A percentile compares a stretch with the other conserved stretches of the same genome.
These are phyloP conservation scores for Globisporangium iwayamae DNA, from an alignment of 352 stramenopile genomes.

Conservation along the genomic window DNA sequence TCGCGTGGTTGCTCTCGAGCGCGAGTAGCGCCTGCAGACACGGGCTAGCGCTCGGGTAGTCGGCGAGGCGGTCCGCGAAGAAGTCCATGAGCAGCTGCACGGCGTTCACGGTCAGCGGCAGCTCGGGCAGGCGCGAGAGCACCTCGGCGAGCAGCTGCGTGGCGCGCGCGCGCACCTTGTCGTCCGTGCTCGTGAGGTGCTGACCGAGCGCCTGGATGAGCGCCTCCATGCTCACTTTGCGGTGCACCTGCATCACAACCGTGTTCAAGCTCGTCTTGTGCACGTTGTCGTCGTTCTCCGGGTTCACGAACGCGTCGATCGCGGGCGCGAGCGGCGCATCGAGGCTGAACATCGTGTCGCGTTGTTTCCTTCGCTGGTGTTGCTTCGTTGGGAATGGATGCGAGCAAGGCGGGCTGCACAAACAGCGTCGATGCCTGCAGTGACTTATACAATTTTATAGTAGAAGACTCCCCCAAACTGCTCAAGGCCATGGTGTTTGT, in stretches of 20 bases:
- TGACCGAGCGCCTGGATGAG: slow-evolving; percentile 76
- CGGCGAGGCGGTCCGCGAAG: slow-evolving; percentile 78
- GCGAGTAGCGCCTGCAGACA: slow-evolving; percentile 76
- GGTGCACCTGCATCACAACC: slow-evolving; percentile 86
- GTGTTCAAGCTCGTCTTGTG: slow-evolving; percentile 88
- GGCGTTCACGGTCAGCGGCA: slow-evolving; percentile 66
- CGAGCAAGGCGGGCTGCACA: too few relatives aligned
- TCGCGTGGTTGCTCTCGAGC: slow-evolving; percentile 64
- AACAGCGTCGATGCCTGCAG: too few relatives aligned
- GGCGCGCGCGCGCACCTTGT: slow-evolving; percentile 76
- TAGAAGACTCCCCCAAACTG: too few relatives aligned
- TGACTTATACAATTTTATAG: too few relatives aligned
- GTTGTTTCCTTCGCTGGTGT: neutral
- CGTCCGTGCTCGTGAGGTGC: slow-evolving; percentile 67
- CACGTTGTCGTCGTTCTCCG: slow-evolving; percentile 74
- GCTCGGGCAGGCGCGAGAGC: slow-evolving; percentile 82
- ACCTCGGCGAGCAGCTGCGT: slow-evolving; percentile 87
- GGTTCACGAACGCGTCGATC: slow-evolving; percentile 85
- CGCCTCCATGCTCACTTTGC: slow-evolving; percentile 68
- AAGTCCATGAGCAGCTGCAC: slow-evolving; percentile 80
- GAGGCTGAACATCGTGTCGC: slow-evolving; percentile 67
- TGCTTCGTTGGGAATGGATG: neutral
- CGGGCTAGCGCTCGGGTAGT: slow-evolving; percentile 78
- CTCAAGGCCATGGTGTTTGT: too few relatives aligned
- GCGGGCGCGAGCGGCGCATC: slow-evolving; percentile 79